Evolutionary conservation across 1,284 basidiomycete species (phyloP).

Genomic region (Trametes sp.): DNA sequence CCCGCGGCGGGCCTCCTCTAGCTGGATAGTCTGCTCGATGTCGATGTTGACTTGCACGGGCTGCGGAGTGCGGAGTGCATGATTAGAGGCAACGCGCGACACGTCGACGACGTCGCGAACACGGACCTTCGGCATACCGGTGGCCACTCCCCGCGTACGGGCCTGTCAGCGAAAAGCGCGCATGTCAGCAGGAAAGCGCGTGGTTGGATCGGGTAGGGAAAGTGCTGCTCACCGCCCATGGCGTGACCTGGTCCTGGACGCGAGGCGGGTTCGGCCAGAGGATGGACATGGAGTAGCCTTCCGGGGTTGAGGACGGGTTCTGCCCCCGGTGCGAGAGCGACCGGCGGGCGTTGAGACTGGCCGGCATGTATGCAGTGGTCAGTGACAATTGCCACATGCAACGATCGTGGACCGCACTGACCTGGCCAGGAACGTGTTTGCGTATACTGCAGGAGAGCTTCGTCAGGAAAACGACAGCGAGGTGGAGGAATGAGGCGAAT

Average conservation of each 20-base stretch:
- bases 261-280: conserved; percentile 12
- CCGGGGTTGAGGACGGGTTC: background rate
- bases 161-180: background rate
- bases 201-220: too few species aligned
- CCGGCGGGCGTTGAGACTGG: conserved; percentile 17
- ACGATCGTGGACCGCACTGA: background rate
- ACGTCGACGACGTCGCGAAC: too few species aligned
- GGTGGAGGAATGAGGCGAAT: background rate
- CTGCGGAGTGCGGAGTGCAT: background rate
- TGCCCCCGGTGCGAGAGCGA: conserved; percentile 12
- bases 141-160: background rate
- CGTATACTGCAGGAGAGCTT: conserved; percentile 14
- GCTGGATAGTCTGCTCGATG: conserved; percentile 19
- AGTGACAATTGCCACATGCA: background rate
- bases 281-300: conserved; percentile 6
- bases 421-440: conserved; percentile 24
- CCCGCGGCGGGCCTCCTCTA: conserved; percentile 5
- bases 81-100: too few species aligned
- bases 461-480: background rate
- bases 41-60: conserved; percentile 19
- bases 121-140: background rate
- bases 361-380: too few species aligned
- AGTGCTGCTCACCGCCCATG: conserved; percentile 20
- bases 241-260: background rate
- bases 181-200: too few species aligned